These are phyloP conservation scores for Carex kokanica DNA, from an alignment of 176 grass and related monocot genomes.

Conservation along the genomic window DNA sequence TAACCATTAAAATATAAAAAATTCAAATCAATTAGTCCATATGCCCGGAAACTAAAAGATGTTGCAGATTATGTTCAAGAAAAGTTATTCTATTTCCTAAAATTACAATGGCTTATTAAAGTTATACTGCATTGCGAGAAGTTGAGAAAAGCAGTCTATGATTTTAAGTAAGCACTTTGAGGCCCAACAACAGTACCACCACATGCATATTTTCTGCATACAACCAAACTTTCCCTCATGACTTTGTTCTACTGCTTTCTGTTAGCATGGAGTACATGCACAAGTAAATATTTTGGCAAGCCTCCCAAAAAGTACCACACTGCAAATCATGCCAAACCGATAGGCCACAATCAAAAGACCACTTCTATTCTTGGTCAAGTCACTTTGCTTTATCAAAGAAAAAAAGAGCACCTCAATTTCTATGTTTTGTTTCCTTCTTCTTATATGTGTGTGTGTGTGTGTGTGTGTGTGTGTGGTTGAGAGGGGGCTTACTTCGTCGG, in stretches of 20 bases:
- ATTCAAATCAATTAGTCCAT: not conserved
- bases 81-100: not conserved
- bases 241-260: not conserved
- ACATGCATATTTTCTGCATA: not conserved
- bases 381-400: not conserved
- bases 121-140: not conserved
- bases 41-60: not conserved
- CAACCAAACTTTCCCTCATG: not conserved
- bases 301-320: not conserved
- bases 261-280: not conserved
- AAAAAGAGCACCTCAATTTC: not conserved
- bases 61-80: not conserved
- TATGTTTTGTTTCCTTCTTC: not conserved
- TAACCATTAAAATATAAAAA: not conserved
- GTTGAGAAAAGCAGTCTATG: not conserved
- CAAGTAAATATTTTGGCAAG: not conserved
- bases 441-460: not conserved
- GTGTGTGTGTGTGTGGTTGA: not conserved
- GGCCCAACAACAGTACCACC: not conserved
- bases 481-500: constrained; percentile 55
- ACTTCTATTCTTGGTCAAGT: not conserved
- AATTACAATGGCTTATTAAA: not conserved
- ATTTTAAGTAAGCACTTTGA: not conserved
- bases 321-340: not conserved
- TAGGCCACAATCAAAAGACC: not conserved